Evolutionary conservation across 805 yeast genomes (phyloP).

Genomic region (Candida michaelii): DNA sequence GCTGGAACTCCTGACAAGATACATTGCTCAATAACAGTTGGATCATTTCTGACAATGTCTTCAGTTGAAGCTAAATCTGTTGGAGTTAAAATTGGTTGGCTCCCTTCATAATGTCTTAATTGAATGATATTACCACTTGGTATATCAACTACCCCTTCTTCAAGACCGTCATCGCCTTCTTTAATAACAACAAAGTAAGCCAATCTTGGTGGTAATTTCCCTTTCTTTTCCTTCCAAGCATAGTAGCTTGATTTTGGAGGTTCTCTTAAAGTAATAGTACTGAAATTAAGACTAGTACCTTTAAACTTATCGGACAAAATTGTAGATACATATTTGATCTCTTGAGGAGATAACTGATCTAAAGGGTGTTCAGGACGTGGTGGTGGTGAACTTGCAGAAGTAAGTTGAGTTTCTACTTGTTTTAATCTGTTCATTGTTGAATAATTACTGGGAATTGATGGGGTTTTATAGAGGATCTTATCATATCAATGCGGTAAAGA

Average conservation of each 20-base stretch:
- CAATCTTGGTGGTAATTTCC: slow-evolving; percentile 65
- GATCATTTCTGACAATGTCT: slow-evolving; percentile 65
- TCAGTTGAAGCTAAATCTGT: slow-evolving; percentile 66
- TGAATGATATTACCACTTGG: slow-evolving; percentile 47
- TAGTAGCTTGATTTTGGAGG: slow-evolving; percentile 65
- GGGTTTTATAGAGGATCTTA: too few species aligned
- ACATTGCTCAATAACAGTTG: slow-evolving; percentile 71
- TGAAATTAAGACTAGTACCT: slow-evolving; percentile 52
- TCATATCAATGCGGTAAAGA: too few species aligned
- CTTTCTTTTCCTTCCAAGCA: slow-evolving; percentile 62
- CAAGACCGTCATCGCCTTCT: slow-evolving; percentile 58
- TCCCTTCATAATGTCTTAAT: slow-evolving; percentile 53
- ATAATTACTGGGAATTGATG: too few species aligned
- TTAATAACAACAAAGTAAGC: slow-evolving; percentile 66
- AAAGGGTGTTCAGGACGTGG: slow-evolving; percentile 62
- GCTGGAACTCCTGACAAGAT: slow-evolving; percentile 66
- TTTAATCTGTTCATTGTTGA: slow-evolving; percentile 64
- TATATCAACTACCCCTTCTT: slow-evolving; percentile 70
- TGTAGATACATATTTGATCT: slow-evolving; percentile 57
- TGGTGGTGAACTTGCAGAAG: slow-evolving; percentile 54
- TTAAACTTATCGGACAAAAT: slow-evolving; percentile 50
- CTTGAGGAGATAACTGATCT: slow-evolving; percentile 67
- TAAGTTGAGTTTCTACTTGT: slow-evolving; percentile 62
- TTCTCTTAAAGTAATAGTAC: slow-evolving; percentile 69
- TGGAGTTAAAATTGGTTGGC: slow-evolving; percentile 73